Conservation (phyloP, 2,329 filamentous ascomycete species). For the Colletotrichum acutatum region DNA sequence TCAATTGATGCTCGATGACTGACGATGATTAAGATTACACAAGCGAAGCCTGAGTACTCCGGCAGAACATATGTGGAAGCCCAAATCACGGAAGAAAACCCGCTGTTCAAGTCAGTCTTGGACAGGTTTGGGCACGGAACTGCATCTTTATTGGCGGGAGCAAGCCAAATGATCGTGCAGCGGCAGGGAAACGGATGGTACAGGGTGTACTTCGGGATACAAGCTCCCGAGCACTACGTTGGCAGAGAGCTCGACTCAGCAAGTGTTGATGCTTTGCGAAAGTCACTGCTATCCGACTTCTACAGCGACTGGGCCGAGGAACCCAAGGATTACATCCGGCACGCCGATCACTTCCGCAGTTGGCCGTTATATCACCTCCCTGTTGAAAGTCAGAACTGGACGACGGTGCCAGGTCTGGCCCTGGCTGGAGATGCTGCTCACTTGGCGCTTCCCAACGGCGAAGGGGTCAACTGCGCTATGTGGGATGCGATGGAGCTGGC, state of each 20-base stretch:
- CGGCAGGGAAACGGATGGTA: neutral
- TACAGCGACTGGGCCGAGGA: neutral
- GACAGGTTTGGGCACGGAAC: neutral
- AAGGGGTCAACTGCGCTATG: constrained; percentile 61
- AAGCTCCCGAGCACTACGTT: neutral
- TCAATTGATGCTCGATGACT: neutral
- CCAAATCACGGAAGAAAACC: neutral
- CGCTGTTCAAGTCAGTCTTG: neutral
- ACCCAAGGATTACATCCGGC: neutral
- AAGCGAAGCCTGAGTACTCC: neutral
- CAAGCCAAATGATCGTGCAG: neutral
- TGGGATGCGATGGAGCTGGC: constrained; percentile 55
- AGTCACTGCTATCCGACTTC: neutral
- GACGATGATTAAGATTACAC: neutral
- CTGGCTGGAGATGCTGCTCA: constrained; percentile 62
- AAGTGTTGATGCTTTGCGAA: neutral
- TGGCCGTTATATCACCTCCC: neutral
- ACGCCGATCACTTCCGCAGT: neutral
- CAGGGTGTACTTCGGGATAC: neutral
- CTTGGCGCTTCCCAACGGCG: constrained; percentile 56
- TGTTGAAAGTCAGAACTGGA: constrained; percentile 43
- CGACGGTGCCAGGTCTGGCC: constrained; percentile 51
- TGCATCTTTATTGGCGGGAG: neutral
- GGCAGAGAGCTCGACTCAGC: neutral
- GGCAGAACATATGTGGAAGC: neutral